Base-by-base conservation (phyloP, 1,284 basidiomycete species). In the Laetiporus sulphureus region DNA sequence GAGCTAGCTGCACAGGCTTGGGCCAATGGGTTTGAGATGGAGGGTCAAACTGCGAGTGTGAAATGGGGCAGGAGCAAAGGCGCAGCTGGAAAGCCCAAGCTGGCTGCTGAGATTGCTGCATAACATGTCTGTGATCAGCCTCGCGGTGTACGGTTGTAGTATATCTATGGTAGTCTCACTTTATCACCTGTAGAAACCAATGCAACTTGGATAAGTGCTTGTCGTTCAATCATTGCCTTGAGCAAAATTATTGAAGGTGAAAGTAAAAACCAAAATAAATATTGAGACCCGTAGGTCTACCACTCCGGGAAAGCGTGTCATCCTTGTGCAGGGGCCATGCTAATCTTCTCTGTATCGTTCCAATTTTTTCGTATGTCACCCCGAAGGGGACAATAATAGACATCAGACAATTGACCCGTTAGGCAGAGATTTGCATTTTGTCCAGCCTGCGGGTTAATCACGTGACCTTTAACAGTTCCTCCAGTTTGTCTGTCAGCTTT, bases 1-100 rank as follows among this genome's bases (percentile, higher is more conserved):
- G 96, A 99, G 62, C 65, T 69, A 6, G 92, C 90, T 0, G 94
- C 94, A 0, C 76, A 85, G 50, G 83, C 85, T 7, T 90, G 94
- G 77, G 77, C 89, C 12, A 79, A 83, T 47, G 94, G 93, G 3
- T 72, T 99, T 18, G 88, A 93, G 53, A 70, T 97, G 30, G 83
- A 87, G 22, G 87, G 81, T 1, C 80, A 86, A 55, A 73, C 73
- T 40, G 77, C 88, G 7, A 70, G 76, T 36, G 75, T 97, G 8
- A 89, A 85, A 48, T 99, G 95, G 95, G 96, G 91, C 15, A 72
- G 83, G 43, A 82, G 83, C 58, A 79, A 75, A 44, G 48, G 46
- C 12, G 50, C 50, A 3, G 41, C 47, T 4, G 38, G 31, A 29
- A 55, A 54, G 19, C 36, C 50, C 1, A 58, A 54, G 38, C 19